Conservation (phyloP, 108 stramenopile species). For the Aurantiochytrium sp. region DNA sequence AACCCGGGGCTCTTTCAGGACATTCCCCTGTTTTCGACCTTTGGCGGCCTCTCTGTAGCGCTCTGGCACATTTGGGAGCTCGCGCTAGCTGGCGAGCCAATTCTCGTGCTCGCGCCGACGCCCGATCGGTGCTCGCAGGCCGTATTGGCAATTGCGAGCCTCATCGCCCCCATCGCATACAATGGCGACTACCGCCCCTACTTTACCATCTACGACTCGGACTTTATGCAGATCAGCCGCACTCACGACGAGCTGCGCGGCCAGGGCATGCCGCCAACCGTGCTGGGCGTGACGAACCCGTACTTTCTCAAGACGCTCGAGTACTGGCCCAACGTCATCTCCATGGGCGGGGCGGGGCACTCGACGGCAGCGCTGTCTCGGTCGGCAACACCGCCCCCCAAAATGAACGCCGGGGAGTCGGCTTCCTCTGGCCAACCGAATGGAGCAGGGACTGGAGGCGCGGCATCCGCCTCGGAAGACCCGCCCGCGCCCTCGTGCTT, state of each 20-base stretch:
- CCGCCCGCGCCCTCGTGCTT: not conserved
- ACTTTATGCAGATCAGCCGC: constrained; percentile 30
- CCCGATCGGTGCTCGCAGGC: constrained; percentile 17
- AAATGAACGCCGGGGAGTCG: not conserved
- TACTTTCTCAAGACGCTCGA: not conserved
- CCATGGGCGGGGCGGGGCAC: not conserved
- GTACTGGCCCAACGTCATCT: constrained; percentile 25
- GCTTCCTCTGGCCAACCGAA: no score
- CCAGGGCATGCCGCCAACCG: not conserved
- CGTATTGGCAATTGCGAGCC: constrained; percentile 2
- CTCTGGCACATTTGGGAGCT: constrained; percentile 30
- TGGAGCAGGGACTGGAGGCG: not conserved
- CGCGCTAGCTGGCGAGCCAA: not conserved
- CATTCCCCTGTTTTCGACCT: constrained; percentile 29
- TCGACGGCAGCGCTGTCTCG: not conserved
- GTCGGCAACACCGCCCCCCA: not conserved
- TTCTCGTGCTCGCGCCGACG: not conserved
- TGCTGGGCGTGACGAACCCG: constrained; percentile 1
- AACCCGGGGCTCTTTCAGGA: constrained; percentile 28
- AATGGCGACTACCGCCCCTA: constrained; percentile 34
- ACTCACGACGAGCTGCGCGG: not conserved
- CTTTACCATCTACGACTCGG: constrained; percentile 25
- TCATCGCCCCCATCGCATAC: constrained; percentile 29
- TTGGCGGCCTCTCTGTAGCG: not conserved
- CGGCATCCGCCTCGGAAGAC: no score